Conservation (phyloP, 257 asterid species). For the Primulina huaijiensis region DNA sequence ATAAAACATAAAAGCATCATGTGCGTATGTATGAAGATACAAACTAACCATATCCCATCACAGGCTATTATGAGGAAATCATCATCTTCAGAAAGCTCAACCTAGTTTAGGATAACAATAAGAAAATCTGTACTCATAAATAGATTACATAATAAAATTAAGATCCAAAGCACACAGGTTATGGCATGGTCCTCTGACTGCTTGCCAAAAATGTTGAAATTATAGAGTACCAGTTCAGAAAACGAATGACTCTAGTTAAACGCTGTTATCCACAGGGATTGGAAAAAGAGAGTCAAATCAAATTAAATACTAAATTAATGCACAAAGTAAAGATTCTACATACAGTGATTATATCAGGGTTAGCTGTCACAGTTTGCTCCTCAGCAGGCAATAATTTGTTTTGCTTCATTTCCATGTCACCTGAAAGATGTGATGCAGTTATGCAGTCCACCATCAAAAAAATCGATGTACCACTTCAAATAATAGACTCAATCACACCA, state of each 20-base stretch:
- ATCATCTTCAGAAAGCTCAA: slow-evolving; percentile 73
- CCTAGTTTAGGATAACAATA: slow-evolving; percentile 42
- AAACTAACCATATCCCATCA: slow-evolving; percentile 93
- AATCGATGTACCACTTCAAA: slow-evolving; percentile 18
- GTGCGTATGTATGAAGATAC: neutral
- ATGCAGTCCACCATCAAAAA: slow-evolving; percentile 19
- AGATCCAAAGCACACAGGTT: slow-evolving; percentile 3
- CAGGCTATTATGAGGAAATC: slow-evolving; percentile 91
- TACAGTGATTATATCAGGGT: slow-evolving; percentile 81
- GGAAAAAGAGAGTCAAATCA: slow-evolving; percentile 10
- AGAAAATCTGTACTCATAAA: slow-evolving; percentile 22
- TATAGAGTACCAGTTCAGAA: neutral
- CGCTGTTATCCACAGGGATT: neutral
- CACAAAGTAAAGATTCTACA: slow-evolving; percentile 25
- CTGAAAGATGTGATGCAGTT: slow-evolving; percentile 35
- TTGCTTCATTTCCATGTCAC: slow-evolving; percentile 91
- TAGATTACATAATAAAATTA: slow-evolving; percentile 10
- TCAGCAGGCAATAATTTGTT: slow-evolving; percentile 79
- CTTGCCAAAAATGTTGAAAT: slow-evolving; percentile 4
- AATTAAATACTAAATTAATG: neutral
- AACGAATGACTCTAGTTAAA: slow-evolving; percentile 7
- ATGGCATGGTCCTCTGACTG: slow-evolving; percentile 6
- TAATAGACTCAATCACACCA: slow-evolving; percentile 22
- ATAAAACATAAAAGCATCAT: neutral
- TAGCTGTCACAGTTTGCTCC: slow-evolving; percentile 81